These are phyloP conservation scores for Coffea canephora DNA, from an alignment of 257 asterid genomes.

Conservation along the genomic window DNA sequence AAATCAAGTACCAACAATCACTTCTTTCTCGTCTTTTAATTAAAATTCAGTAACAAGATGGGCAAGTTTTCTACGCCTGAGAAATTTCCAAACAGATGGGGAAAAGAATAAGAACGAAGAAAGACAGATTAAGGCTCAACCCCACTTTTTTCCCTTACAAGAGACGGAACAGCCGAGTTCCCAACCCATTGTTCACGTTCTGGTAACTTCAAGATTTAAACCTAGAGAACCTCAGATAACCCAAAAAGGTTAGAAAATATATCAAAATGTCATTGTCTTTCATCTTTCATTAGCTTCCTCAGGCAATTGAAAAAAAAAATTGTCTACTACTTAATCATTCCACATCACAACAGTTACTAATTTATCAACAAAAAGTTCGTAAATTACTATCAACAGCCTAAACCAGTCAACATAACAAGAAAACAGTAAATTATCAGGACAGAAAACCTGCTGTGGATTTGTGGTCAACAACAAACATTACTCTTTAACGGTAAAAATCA, in stretches of 20 bases:
- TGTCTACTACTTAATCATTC: background rate
- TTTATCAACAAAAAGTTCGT: background rate
- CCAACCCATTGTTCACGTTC: background rate
- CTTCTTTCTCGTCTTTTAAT: background rate
- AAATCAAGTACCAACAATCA: too few relatives aligned
- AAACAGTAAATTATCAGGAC: background rate
- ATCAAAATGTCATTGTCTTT: constrained; percentile 16
- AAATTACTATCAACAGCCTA: background rate
- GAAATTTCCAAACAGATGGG: background rate
- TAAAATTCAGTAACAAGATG: background rate
- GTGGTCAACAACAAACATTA: background rate
- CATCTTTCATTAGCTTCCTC: background rate
- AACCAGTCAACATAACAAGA: constrained; percentile 5
- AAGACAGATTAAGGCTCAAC: background rate
- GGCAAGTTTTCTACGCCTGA: background rate
- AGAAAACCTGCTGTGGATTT: background rate
- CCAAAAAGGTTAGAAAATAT: background rate
- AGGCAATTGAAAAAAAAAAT: background rate
- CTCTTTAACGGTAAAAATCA: background rate
- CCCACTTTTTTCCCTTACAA: background rate
- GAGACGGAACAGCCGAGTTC: background rate
- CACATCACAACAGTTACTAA: constrained; percentile 6
- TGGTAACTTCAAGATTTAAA: background rate
- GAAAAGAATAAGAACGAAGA: background rate
- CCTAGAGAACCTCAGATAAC: background rate